Evolutionary conservation across 108 stramenopile species (phyloP).

Genomic region (Nannochloropsis gaditana): DNA sequence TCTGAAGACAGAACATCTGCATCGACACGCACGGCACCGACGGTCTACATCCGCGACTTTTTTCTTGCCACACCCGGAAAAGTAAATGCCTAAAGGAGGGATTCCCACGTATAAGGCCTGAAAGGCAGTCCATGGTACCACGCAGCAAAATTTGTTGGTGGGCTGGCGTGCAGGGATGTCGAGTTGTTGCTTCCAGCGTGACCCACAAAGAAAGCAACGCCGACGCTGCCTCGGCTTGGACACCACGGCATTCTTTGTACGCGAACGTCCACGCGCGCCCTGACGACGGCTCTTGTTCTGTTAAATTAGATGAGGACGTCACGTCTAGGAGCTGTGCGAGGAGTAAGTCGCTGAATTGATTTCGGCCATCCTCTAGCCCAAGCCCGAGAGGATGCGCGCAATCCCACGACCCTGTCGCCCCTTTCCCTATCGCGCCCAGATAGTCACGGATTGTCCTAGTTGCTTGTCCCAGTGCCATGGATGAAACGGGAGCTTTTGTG

Average conservation of each 20-base stretch:
- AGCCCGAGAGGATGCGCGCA: too few species aligned
- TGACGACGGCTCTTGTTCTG: too few species aligned
- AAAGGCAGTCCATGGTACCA: not conserved
- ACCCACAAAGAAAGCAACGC: not conserved
- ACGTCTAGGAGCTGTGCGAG: too few species aligned
- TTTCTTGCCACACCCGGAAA: not conserved
- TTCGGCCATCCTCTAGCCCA: too few species aligned
- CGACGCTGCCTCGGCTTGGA: not conserved
- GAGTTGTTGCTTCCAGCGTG: not conserved
- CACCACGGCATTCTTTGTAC: conserved; percentile 4
- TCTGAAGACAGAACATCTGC: not conserved
- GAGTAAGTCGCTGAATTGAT: too few species aligned
- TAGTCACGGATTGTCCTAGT: not conserved
- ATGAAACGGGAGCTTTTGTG: not conserved
- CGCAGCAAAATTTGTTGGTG: not conserved
- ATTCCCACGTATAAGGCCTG: not conserved
- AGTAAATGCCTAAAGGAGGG: not conserved
- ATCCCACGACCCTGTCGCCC: too few species aligned
- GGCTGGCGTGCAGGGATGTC: not conserved
- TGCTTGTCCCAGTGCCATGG: not conserved
- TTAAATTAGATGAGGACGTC: too few species aligned
- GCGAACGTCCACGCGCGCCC: not conserved
- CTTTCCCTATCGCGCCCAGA: not conserved
- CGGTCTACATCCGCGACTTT: not conserved
- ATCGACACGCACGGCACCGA: not conserved